These are phyloP conservation scores for Quillaja saponaria DNA, from an alignment of 306 rosid genomes.

Conservation along the genomic window DNA sequence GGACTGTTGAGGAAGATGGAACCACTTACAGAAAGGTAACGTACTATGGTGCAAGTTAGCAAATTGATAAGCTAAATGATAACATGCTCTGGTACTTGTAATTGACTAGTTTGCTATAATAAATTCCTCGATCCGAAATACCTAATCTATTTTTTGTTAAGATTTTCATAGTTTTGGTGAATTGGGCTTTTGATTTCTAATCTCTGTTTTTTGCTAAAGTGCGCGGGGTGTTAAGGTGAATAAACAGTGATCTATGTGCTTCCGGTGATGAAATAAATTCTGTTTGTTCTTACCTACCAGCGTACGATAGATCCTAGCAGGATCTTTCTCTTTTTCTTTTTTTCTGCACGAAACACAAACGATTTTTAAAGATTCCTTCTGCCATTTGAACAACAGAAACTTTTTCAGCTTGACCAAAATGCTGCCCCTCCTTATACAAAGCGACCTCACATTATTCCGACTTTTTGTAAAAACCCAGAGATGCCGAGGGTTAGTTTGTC, in stretches of 20 bases:
- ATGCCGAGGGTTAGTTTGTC: not conserved
- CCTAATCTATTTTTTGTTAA: not conserved
- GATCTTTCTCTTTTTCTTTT: not conserved
- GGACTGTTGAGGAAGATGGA: conserved; percentile 70
- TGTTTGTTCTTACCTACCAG: conserved; percentile 9
- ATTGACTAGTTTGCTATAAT: not conserved
- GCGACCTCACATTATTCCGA: not conserved
- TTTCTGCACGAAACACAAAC: not conserved
- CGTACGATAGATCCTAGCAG: conserved; percentile 17
- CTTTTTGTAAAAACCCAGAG: too few species aligned
- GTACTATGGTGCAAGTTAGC: not conserved
- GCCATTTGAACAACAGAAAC: not conserved
- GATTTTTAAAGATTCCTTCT: not conserved
- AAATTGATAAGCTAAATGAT: not conserved
- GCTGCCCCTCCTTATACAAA: not conserved
- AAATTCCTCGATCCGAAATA: not conserved
- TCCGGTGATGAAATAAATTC: too few species aligned
- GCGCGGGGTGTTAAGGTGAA: not conserved
- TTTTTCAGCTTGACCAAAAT: not conserved
- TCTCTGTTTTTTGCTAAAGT: not conserved
- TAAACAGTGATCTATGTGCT: conserved; percentile 1
- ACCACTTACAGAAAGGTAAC: conserved; percentile 65
- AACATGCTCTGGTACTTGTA: not conserved
- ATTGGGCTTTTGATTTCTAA: not conserved
- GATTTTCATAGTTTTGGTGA: not conserved